These are phyloP conservation scores for Lasiodiplodia gonubiensis DNA, from an alignment of 2,329 filamentous ascomycete genomes.

Conservation along the genomic window DNA sequence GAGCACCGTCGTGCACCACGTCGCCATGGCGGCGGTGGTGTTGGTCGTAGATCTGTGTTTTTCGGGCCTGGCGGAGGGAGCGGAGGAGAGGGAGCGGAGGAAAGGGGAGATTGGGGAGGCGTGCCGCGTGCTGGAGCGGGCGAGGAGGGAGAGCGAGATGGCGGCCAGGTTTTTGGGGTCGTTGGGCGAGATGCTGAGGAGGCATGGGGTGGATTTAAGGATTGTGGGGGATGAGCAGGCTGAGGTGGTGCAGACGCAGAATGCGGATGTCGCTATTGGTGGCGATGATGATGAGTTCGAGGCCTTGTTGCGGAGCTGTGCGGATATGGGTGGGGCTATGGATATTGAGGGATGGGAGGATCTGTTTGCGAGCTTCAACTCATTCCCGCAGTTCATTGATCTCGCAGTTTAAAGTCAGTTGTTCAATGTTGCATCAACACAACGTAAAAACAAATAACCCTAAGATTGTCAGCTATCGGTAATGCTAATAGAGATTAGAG, in stretches of 20 bases:
- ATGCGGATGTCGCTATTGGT: not conserved
- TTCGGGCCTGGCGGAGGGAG: not conserved
- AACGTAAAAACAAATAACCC: too few relatives aligned
- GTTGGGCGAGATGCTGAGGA: not conserved
- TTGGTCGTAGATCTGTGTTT: slow-evolving; percentile 9
- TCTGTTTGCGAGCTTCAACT: not conserved
- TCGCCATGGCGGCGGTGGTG: slow-evolving; percentile 2
- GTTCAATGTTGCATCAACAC: too few relatives aligned
- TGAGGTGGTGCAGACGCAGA: not conserved
- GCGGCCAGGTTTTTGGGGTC: not conserved
- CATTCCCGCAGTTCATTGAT: not conserved
- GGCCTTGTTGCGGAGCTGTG: not conserved
- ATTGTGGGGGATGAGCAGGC: not conserved
- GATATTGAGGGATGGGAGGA: not conserved
- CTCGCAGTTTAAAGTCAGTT: not conserved
- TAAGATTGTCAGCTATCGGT: too few relatives aligned
- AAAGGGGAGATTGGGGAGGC: not conserved
- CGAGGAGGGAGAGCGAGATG: not conserved
- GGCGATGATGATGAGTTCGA: not conserved
- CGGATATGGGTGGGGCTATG: not conserved
- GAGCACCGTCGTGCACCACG: slow-evolving; percentile 7
- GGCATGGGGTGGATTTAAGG: not conserved
- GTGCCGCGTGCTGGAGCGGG: not conserved
- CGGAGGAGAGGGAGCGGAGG: not conserved
- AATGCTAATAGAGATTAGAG: too few relatives aligned